phyloP scores from a whole-genome alignment of 2,329 filamentous ascomycete genomes.

The Monilinia aucupariae region DNA sequence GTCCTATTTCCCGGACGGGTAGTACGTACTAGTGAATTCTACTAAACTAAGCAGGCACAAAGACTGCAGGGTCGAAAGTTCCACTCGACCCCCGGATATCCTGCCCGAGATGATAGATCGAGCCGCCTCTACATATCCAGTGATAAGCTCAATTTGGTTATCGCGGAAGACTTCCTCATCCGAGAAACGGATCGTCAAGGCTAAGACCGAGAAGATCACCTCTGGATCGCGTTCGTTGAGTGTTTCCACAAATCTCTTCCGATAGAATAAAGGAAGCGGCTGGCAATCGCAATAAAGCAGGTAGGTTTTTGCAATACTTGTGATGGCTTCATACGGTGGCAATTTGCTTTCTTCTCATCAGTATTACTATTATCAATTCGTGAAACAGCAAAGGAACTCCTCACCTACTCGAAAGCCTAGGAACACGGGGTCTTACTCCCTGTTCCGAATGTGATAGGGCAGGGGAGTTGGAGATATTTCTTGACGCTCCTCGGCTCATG shows the following conservation, averaged over 20 bases:
- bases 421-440: not conserved
- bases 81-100: conserved; percentile 36
- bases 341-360: conserved; percentile 27
- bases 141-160: conserved; percentile 30
- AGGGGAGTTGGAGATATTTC: conserved; percentile 11
- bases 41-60: conserved; percentile 38
- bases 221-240: conserved; percentile 38
- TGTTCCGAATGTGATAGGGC: conserved; percentile 1
- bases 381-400: not conserved
- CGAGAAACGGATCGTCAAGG: conserved; percentile 42
- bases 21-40: conserved; percentile 36
- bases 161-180: conserved; percentile 28
- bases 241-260: conserved; percentile 38
- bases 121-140: conserved; percentile 37
- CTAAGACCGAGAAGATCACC: conserved; percentile 37
- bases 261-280: conserved; percentile 44
- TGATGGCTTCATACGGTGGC: conserved; percentile 39
- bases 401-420: conserved; percentile 20
- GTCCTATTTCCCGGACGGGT: no score
- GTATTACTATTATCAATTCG: not conserved
- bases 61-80: conserved; percentile 39
- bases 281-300: conserved; percentile 46
- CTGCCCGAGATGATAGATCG: conserved; percentile 35
- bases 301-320: conserved; percentile 40
- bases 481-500: conserved; percentile 17